A percentile compares a stretch with the other conserved stretches of the same genome.
These are phyloP conservation scores for Kwoniella sp. DNA, from an alignment of 768 basidiomycete species.

Conservation along the genomic window DNA sequence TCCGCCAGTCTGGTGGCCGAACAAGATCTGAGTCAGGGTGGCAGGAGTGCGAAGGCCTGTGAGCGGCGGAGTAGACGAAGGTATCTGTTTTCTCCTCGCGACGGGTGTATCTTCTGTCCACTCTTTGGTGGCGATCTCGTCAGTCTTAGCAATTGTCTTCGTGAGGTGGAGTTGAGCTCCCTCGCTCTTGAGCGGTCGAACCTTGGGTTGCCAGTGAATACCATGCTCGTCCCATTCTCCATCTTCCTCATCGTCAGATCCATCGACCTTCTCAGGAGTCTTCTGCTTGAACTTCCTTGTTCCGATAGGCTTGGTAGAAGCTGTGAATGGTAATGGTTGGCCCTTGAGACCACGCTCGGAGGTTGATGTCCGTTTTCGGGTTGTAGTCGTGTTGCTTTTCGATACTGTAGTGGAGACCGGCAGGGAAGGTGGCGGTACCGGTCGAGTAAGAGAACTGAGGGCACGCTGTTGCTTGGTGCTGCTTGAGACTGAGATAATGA, in stretches of 20 bases:
- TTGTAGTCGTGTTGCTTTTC: background rate
- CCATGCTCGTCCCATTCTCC: conserved; percentile 7
- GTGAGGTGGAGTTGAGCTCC: no score
- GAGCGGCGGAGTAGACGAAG: background rate
- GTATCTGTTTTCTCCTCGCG: background rate
- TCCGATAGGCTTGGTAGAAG: background rate
- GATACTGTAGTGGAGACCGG: background rate
- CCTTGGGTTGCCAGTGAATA: background rate
- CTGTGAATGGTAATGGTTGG: background rate
- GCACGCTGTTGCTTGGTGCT: no score
- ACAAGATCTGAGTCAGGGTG: background rate
- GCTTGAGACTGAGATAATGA: no score
- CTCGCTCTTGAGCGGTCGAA: background rate
- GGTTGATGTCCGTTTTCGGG: no score
- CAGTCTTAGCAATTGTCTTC: background rate
- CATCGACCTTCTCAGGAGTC: background rate
- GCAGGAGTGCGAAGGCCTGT: conserved; percentile 2
- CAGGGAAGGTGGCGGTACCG: background rate
- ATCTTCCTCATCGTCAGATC: background rate
- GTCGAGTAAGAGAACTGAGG: background rate
- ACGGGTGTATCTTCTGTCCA: background rate
- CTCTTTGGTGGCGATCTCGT: no score
- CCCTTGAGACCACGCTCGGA: background rate
- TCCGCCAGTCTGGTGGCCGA: background rate
- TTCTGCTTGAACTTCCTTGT: conserved; percentile 2